Evolutionary conservation across 805 yeast genomes (phyloP).

Genomic region (Kodamaea leandrae): DNA sequence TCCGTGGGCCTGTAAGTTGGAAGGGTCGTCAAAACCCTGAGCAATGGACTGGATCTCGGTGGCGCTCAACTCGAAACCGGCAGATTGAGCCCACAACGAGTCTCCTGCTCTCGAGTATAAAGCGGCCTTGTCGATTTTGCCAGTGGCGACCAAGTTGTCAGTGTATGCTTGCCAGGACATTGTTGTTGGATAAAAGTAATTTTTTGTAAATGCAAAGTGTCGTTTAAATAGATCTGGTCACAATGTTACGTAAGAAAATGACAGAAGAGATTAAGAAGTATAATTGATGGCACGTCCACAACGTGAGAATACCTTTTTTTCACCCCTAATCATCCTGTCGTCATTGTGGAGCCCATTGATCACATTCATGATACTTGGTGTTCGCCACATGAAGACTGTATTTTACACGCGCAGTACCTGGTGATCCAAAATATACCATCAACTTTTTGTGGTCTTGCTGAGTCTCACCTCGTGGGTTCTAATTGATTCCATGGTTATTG

Average conservation of each 20-base stretch:
- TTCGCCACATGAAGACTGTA: too few species aligned
- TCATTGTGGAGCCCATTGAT: too few species aligned
- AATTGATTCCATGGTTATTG: too few species aligned
- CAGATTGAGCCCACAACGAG: conserved; percentile 86
- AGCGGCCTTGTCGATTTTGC: conserved; percentile 88
- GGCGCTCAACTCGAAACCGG: conserved; percentile 60
- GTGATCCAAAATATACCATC: too few species aligned
- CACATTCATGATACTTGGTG: too few species aligned
- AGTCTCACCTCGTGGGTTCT: too few species aligned
- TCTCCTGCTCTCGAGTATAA: conserved; percentile 94
- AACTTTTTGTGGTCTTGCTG: too few species aligned
- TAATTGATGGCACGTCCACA: too few species aligned
- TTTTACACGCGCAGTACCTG: too few species aligned
- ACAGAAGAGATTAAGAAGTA: neutral
- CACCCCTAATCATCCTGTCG: too few species aligned
- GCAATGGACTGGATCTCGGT: conserved; percentile 74
- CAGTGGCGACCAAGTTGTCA: conserved; percentile 84
- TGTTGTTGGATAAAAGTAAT: conserved; percentile 6
- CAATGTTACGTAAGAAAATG: conserved; percentile 4
- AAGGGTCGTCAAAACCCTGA: conserved; percentile 75
- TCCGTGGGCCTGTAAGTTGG: conserved; percentile 79
- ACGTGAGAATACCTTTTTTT: too few species aligned
- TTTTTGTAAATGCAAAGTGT: conserved; percentile 3
- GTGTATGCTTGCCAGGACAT: conserved; percentile 72
- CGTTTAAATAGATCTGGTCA: conserved; percentile 9